These are phyloP conservation scores for Penicillium paxilli DNA, from an alignment of 495 filamentous ascomycete genomes.

Conservation along the genomic window DNA sequence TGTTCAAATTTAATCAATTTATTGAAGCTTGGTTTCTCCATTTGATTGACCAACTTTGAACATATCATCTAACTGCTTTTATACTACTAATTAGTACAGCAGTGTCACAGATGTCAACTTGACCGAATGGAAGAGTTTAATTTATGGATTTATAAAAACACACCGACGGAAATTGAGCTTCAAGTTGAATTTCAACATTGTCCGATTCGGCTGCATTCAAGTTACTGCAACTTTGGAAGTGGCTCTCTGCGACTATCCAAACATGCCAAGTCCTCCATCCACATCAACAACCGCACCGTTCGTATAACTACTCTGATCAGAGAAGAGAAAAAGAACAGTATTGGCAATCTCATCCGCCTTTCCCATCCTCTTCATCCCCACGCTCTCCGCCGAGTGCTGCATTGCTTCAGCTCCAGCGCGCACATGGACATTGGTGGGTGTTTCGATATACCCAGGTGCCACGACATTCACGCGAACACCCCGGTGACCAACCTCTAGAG, in stretches of 20 bases:
- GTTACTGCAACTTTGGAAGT: too few species aligned
- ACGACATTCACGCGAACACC: slow-evolving; percentile 49
- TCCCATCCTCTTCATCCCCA: background rate
- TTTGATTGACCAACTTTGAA: too few species aligned
- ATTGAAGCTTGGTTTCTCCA: too few species aligned
- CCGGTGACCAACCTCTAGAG: slow-evolving; percentile 47
- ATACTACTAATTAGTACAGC: too few species aligned
- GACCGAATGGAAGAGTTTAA: too few species aligned
- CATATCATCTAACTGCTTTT: too few species aligned
- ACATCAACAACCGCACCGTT: slow-evolving; percentile 1
- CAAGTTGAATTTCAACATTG: too few species aligned
- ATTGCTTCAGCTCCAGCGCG: slow-evolving; percentile 29
- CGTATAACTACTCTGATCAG: slow-evolving; percentile 3
- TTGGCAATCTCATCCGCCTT: slow-evolving; percentile 11
- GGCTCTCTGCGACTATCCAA: background rate
- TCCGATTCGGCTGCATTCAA: too few species aligned
- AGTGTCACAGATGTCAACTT: too few species aligned
- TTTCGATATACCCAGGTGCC: slow-evolving; percentile 46
- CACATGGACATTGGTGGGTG: slow-evolving; percentile 35
- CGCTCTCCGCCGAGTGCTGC: background rate
- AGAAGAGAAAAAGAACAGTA: background rate
- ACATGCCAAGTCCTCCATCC: slow-evolving; percentile 2
- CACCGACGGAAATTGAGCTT: too few species aligned
- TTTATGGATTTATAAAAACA: too few species aligned
- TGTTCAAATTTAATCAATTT: too few species aligned